Percentiles rank a stretch among this genome's conserved stretches.
Conservation (phyloP, 495 filamentous ascomycete genomes). For the Pseudevernia furfuracea region DNA sequence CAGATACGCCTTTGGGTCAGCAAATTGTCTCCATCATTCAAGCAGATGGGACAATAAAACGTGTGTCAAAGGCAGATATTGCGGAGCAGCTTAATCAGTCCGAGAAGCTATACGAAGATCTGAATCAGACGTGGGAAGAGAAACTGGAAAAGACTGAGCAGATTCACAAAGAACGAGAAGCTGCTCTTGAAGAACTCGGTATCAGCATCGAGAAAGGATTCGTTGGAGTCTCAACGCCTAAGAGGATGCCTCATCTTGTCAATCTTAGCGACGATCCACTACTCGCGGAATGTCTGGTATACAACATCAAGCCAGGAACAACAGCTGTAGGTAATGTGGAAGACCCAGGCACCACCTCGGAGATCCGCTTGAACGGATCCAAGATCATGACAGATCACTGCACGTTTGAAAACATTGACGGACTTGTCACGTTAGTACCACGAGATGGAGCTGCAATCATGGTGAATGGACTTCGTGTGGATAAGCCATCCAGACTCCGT, state of each 20-base stretch:
- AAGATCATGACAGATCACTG: constrained; percentile 90
- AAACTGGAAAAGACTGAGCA: constrained; percentile 89
- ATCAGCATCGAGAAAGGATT: constrained; percentile 99
- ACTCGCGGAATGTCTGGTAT: constrained; percentile 92
- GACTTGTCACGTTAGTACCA: constrained; percentile 81
- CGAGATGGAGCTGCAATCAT: constrained; percentile 88
- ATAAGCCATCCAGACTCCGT: constrained; percentile 72
- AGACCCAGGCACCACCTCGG: constrained; percentile 65
- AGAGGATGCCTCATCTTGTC: constrained; percentile 98
- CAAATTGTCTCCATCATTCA: constrained; percentile 93
- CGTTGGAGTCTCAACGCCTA: constrained; percentile 88
- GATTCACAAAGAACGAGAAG: constrained; percentile 95
- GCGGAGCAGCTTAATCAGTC: constrained; percentile 91
- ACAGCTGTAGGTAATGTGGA: constrained; percentile 92
- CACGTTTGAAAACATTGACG: constrained; percentile 85
- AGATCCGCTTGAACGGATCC: constrained; percentile 89
- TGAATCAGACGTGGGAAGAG: constrained; percentile 99
- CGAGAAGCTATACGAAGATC: constrained; percentile 90
- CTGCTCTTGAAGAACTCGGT: constrained; percentile 89
- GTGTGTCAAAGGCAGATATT: constrained; percentile 97
- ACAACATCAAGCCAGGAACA: constrained; percentile 92
- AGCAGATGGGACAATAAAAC: constrained; percentile 78
- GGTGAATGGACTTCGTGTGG: constrained; percentile 88
- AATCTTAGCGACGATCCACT: constrained; percentile 95
- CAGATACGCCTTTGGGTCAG: constrained; percentile 85